Evolutionary conservation across 1,284 basidiomycete species (phyloP).

Genomic region (Boletus mariae): DNA sequence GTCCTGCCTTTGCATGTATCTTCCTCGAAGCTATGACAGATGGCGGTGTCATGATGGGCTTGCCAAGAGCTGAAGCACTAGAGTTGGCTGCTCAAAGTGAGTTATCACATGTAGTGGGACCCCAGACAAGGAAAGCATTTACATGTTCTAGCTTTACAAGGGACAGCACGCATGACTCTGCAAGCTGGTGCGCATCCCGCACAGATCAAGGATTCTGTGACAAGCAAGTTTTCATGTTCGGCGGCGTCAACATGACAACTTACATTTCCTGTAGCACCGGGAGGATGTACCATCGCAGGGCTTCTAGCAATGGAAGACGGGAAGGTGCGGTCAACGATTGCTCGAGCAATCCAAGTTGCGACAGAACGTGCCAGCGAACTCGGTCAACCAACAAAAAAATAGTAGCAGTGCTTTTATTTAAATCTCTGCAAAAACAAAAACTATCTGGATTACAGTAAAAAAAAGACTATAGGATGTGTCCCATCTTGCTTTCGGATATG

Average conservation of each 20-base stretch:
- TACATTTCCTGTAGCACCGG: conserved; percentile 66
- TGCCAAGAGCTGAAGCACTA: conserved; percentile 89
- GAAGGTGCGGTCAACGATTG: conserved; percentile 90
- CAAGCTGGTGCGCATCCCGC: conserved; percentile 89
- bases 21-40: conserved; percentile 99
- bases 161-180: conserved; percentile 94
- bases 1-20: conserved; percentile 95
- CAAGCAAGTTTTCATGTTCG: conserved; percentile 59
- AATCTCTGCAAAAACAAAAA: conserved; percentile 1
- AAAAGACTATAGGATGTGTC: conserved; percentile 22
- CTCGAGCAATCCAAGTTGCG: conserved; percentile 91
- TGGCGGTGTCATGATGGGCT: conserved; percentile 99
- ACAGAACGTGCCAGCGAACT: conserved; percentile 83
- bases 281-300: conserved; percentile 98
- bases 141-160: conserved; percentile 76
- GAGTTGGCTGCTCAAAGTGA: conserved; percentile 95
- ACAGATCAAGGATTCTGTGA: conserved; percentile 96
- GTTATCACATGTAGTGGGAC: conserved; percentile 28
- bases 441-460: not conserved
- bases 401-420: conserved; percentile 1
- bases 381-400: conserved; percentile 56
- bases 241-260: not conserved
- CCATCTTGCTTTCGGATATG: conserved; percentile 34
- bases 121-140: not conserved
- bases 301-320: conserved; percentile 95